Percentiles rank a stretch among this genome's conserved stretches.
These are phyloP conservation scores for Bryopsis sp. DNA, from an alignment of 139 green algal species.

Conservation along the genomic window DNA sequence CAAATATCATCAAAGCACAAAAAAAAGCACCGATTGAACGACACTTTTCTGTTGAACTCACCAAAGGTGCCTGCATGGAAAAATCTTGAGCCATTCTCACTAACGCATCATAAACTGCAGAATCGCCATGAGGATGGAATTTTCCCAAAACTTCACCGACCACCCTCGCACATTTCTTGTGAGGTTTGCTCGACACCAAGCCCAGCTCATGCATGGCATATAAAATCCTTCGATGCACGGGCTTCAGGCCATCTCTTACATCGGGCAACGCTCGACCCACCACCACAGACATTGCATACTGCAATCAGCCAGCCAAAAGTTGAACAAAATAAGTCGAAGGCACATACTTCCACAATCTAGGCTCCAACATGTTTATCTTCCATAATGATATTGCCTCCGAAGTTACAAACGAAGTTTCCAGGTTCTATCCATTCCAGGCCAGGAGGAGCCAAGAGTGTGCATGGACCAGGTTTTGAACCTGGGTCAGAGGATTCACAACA, in stretches of 20 bases:
- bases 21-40: too few species aligned
- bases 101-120: constrained; percentile 85
- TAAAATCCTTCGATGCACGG: constrained; percentile 94
- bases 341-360: background rate
- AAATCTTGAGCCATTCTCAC: constrained; percentile 92
- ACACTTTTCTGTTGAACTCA: too few species aligned
- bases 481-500: background rate
- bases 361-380: background rate
- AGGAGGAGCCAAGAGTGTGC: background rate
- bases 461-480: background rate
- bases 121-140: constrained; percentile 94
- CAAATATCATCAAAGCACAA: too few species aligned
- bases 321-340: background rate
- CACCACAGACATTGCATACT: constrained; percentile 97
- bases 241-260: constrained; percentile 94
- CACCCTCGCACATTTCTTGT: constrained; percentile 87
- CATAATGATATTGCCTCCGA: background rate
- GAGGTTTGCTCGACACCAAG: constrained; percentile 59
- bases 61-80: constrained; percentile 61
- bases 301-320: constrained; percentile 5
- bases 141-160: constrained; percentile 98
- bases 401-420: background rate
- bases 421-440: background rate
- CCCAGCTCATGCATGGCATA: constrained; percentile 93
- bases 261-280: constrained; percentile 91